These are phyloP conservation scores for Fraxinus xanthoxyloides DNA, from an alignment of 305 asterid species.

Conservation along the genomic window DNA sequence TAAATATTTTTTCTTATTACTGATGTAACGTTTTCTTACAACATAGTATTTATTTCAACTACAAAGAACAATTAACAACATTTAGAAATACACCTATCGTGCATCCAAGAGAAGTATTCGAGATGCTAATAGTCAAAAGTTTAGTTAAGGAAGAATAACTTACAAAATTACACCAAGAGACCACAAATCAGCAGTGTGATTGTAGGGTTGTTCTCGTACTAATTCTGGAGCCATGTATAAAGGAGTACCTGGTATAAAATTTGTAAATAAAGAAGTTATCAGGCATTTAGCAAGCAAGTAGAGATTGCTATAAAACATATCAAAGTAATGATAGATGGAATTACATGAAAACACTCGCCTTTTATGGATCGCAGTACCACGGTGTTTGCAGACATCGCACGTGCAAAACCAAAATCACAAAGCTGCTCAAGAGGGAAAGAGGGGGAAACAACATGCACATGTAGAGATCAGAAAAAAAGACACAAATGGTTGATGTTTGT, in stretches of 20 bases:
- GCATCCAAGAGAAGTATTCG: not conserved
- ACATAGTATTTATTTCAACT: not conserved
- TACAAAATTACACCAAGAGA: slow-evolving; percentile 99
- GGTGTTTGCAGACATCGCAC: slow-evolving; percentile 98
- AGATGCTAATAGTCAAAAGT: slow-evolving; percentile 12
- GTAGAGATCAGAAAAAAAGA: slow-evolving; percentile 1
- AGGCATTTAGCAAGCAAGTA: slow-evolving; percentile 24
- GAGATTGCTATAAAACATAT: slow-evolving; percentile 9
- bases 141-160: slow-evolving; percentile 29
- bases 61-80: not conserved
- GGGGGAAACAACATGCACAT: slow-evolving; percentile 13
- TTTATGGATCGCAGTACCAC: slow-evolving; percentile 97
- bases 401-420: slow-evolving; percentile 99
- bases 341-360: slow-evolving; percentile 47
- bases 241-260: slow-evolving; percentile 75
- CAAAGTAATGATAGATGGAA: slow-evolving; percentile 7
- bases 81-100: not conserved
- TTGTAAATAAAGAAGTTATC: slow-evolving; percentile 27
- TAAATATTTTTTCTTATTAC: not conserved
- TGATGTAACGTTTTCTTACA: not conserved
- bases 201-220: slow-evolving; percentile 99
- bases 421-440: slow-evolving; percentile 52
- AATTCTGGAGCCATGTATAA: slow-evolving; percentile 99
- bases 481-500: slow-evolving; percentile 15
- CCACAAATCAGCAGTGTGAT: slow-evolving; percentile 99